Conservation (phyloP, 139 green algal genomes). For the Chlorella sp. region DNA sequence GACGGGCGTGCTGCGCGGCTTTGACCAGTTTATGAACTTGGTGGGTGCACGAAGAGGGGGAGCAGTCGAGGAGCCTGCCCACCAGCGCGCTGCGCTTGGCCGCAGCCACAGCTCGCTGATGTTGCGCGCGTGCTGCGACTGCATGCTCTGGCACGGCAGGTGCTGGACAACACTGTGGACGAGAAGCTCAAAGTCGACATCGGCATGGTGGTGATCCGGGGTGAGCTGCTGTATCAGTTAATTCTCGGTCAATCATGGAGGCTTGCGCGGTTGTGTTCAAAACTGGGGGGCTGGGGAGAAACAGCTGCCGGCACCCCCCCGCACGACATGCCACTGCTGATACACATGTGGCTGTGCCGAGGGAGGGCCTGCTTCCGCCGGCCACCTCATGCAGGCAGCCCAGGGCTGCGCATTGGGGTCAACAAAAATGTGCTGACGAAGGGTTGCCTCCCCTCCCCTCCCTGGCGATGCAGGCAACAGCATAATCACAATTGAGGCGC, state of each 20-base stretch:
- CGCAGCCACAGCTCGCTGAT: no score
- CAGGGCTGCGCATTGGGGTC: not conserved
- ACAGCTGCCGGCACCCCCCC: not conserved
- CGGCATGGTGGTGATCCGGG: slow-evolving; percentile 98
- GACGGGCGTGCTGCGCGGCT: slow-evolving; percentile 92
- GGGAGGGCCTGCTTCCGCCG: no score
- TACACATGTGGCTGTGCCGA: no score
- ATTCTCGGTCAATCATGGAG: not conserved
- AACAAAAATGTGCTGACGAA: not conserved
- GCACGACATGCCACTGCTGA: not conserved
- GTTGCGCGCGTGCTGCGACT: no score
- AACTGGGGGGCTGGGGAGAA: not conserved
- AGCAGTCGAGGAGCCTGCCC: no score
- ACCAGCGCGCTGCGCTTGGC: no score
- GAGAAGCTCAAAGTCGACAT: slow-evolving; percentile 91
- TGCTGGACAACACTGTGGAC: slow-evolving; percentile 94
- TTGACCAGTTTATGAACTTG: slow-evolving; percentile 99
- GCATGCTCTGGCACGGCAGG: no score
- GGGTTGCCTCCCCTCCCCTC: not conserved
- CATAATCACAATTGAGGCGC: slow-evolving; percentile 92
- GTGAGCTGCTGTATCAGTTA: no score
- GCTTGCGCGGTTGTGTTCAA: not conserved
- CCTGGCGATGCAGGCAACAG: slow-evolving; percentile 93
- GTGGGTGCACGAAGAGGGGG: no score
- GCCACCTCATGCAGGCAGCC: not conserved